Base-by-base conservation (phyloP, 2,329 filamentous ascomycete species). In the Lachnellula suecica region DNA sequence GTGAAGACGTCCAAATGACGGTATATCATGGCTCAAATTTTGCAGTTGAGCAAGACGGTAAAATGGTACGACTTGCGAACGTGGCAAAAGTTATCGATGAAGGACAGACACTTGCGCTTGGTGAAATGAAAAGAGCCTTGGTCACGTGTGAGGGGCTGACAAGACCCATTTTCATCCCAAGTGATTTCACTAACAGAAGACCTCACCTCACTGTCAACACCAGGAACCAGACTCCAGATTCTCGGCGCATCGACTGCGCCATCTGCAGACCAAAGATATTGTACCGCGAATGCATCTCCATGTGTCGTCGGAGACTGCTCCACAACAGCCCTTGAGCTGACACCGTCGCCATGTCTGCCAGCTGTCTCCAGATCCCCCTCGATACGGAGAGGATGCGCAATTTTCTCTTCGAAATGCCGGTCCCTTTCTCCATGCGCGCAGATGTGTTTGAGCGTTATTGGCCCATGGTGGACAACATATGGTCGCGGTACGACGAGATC, bases 371-470 rank as follows among this genome's bases (percentile, higher is more conserved):
- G 19, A 37, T 54, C n/a, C 47, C 52, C 43, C 37, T 31, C 25
- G 52, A 54, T 20, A 40, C 27, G 19, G 44, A 51, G 31, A 35
- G 27, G 24, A 51, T 54, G 44, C 52, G 48, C 25, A 51, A 54
- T 27, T 34, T 54, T 10, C 38, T 54, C 37, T 54, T 54, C 48
- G 24, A 47, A 38, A 50, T 54, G 43, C 44, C 48, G 2, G 52
- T 51, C 17, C 47, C 52, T 10, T 54, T 54, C 44, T 51, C 52
- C 10, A 48, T 51, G 47, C 52, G 44, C 23, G 48, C 52, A 20
- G 38, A 41, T 15, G 52, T 54, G 2, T 48, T 54, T 23, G 52
- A 54, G 10, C n/a, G 22, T 10, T 54, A 44, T 19, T 54, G 43
- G 52, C 47, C 37, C 13, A 40, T 54, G 20, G 43, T 51, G 5